Conservation (phyloP, 2,329 filamentous ascomycete genomes). For the Trichoderma arundinaceum region DNA sequence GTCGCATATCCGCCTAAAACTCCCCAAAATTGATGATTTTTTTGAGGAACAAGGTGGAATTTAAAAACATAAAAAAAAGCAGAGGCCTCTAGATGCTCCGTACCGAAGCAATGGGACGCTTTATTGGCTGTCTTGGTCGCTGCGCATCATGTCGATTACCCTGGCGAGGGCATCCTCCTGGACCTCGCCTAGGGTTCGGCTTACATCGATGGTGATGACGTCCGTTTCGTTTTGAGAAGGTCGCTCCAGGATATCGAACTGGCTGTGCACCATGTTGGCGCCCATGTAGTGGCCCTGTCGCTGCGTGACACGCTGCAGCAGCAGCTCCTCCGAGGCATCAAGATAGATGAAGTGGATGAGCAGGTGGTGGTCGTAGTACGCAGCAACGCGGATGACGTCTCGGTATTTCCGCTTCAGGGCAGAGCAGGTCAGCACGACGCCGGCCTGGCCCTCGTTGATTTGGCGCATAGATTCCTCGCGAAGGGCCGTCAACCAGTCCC, state of each 20-base stretch:
- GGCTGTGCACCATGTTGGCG: conserved; percentile 90
- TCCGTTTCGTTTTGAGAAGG: conserved; percentile 74
- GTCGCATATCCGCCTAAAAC: conserved; percentile 21
- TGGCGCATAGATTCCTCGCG: conserved; percentile 69
- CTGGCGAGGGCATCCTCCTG: conserved; percentile 63
- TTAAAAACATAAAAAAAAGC: not conserved
- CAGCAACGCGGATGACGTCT: conserved; percentile 83
- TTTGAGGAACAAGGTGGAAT: not conserved
- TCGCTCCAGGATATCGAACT: conserved; percentile 86
- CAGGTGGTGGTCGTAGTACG: conserved; percentile 75
- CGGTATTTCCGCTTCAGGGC: conserved; percentile 97
- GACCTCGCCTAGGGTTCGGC: conserved; percentile 63
- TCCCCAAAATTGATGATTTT: conserved; percentile 3
- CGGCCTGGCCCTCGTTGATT: conserved; percentile 62
- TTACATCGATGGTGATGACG: conserved; percentile 73
- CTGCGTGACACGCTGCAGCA: conserved; percentile 75
- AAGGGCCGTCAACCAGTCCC: conserved; percentile 91
- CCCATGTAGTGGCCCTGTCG: conserved; percentile 95
- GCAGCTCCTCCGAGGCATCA: conserved; percentile 73
- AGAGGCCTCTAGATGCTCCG: too few relatives aligned
- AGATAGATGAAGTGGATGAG: conserved; percentile 93
- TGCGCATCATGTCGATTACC: conserved; percentile 59
- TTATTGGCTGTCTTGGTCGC: conserved; percentile 36
- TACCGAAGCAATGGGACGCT: conserved; percentile 3
- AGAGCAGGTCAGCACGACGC: conserved; percentile 95